Evolutionary conservation across 805 yeast genomes (phyloP), one percentile per base, ranked within the genome.

Genomic region (Wickerhamomyces sydowiorum): DNA sequence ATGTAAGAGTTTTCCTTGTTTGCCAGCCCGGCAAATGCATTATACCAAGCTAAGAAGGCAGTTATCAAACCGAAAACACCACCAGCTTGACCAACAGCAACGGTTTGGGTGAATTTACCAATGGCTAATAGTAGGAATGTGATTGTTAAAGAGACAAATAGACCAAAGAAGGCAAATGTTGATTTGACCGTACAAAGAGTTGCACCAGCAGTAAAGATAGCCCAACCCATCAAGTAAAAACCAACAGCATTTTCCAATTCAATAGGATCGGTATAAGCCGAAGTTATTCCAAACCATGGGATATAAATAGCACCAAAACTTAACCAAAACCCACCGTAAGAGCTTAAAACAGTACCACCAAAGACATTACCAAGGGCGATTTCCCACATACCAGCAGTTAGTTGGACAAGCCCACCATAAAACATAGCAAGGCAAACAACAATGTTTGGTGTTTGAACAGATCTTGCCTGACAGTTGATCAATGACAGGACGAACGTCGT

Each of bases 11-110:
- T 85, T 54, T 78, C 82, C 29, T 64, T 66, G 45, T 73, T 83
- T 24, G 86, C 78, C 27, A 77, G 59, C 70, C 87, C 88, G 3
- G 86, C 84, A 50, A 69, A 79, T 6, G 87, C 86, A 56, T 80
- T 80, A 55, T 80, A 81, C 82, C 82, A 82, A 1, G 83, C 84
- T 38, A 78, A 59, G 46, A 79, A 67, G 0, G 86, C 73, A 24
- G 80, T 75, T 7, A 81, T 64, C 17, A 81, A 66, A 37, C 86
- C 88, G n/a, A 76, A 39, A 15, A 77, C 70, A 50, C 89, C 89
- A 36, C 80, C 87, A 8, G 82, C 86, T 43, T 56, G 66, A 2
- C 64, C 61, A 41, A 67, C 61, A 20, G 49, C 52, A 2, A 49
- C 44, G 21, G 62, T 61, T 14, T 61, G 64, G 5, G 72, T 71